Percentiles rank a stretch among this genome's conserved stretches.
Conservation (phyloP, 345 rosid genomes). For the Melaleuca alternifolia region DNA sequence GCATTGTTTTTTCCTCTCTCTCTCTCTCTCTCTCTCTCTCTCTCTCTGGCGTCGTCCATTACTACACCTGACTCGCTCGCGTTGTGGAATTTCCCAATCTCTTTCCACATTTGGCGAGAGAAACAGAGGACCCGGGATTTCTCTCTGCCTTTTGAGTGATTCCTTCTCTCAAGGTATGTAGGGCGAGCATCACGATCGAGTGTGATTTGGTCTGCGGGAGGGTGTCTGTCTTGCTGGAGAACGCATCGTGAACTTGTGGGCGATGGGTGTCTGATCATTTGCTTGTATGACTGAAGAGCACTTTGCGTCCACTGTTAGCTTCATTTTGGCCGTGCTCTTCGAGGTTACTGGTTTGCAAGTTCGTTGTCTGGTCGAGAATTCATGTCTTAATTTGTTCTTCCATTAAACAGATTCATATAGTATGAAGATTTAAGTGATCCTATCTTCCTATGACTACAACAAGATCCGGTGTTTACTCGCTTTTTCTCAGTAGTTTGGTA, state of each 20-base stretch:
- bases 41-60: background rate
- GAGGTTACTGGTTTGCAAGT: background rate
- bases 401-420: background rate
- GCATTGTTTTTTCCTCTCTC: background rate
- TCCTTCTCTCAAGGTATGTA: background rate
- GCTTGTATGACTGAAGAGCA: background rate
- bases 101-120: background rate
- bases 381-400: background rate
- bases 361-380: background rate
- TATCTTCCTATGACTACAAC: background rate
- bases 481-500: background rate
- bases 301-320: background rate
- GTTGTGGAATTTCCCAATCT: background rate
- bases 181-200: background rate
- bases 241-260: background rate
- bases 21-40: background rate
- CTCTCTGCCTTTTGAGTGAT: background rate
- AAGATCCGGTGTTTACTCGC: background rate
- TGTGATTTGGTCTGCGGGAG: background rate
- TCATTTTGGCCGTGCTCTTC: background rate
- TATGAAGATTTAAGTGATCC: background rate
- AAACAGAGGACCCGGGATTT: background rate
- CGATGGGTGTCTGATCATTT: background rate
- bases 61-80: background rate
- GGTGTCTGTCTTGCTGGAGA: background rate